Evolutionary conservation across 345 rosid genomes (phyloP).

Genomic region (Ceriops decandra): DNA sequence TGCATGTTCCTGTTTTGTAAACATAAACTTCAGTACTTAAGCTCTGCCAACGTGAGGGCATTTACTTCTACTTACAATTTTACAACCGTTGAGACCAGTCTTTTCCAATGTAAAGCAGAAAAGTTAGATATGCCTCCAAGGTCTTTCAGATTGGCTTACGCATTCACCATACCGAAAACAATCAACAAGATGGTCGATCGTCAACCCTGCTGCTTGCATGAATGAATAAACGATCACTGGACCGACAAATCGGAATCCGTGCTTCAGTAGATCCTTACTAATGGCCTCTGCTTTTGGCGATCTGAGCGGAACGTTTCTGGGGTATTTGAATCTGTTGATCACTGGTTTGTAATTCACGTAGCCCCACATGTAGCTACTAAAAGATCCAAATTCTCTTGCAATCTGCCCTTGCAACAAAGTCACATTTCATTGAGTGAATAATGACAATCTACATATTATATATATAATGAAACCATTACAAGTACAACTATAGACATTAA

Average conservation of each 20-base stretch:
- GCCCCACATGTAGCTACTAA: conserved; percentile 86
- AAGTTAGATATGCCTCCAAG: conserved; percentile 75
- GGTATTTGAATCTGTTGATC: conserved; percentile 59
- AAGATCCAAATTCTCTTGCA: conserved; percentile 71
- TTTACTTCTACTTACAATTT: neutral
- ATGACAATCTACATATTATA: too few species aligned
- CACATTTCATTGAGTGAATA: too few species aligned
- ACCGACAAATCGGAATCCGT: conserved; percentile 85
- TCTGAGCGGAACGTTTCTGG: conserved; percentile 80
- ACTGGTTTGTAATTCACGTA: conserved; percentile 72
- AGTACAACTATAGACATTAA: neutral
- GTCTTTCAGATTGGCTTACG: conserved; percentile 76
- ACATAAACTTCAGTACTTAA: too few species aligned
- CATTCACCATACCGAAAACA: conserved; percentile 78
- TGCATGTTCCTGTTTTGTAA: too few species aligned
- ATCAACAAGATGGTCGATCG: conserved; percentile 84
- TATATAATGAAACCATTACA: neutral
- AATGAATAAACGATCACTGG: conserved; percentile 92
- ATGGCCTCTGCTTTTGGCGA: conserved; percentile 82
- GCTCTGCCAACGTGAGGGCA: too few species aligned
- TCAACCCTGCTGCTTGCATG: conserved; percentile 92
- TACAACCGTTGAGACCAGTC: neutral
- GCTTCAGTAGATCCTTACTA: conserved; percentile 72
- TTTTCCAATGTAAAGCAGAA: neutral
- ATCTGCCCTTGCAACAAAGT: conserved; percentile 36